These are phyloP conservation scores for Verbena officinalis DNA, from an alignment of 257 asterid species.

Conservation along the genomic window DNA sequence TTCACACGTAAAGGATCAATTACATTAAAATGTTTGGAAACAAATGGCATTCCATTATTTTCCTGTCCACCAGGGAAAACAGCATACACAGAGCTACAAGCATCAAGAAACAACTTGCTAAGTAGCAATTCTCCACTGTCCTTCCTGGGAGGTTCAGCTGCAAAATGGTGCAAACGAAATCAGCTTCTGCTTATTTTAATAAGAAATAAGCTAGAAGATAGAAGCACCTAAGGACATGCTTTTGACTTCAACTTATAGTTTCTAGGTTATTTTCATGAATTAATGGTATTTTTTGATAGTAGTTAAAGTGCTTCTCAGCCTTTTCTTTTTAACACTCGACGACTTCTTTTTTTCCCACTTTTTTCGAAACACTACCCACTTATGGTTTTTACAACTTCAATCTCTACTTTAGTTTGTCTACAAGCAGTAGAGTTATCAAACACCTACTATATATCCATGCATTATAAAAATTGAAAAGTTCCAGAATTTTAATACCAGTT, in stretches of 20 bases:
- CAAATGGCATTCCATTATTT: conserved; percentile 81
- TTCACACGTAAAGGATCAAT: conserved; percentile 96
- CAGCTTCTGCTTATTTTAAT: too few species aligned
- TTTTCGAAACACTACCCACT: too few species aligned
- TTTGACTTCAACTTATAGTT: too few species aligned
- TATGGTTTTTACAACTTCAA: too few species aligned
- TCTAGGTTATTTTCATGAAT: too few species aligned
- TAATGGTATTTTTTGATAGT: too few species aligned
- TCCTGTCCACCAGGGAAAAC: conserved; percentile 91
- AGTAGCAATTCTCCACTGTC: conserved; percentile 86
- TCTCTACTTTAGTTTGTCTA: too few species aligned
- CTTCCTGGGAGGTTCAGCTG: conserved; percentile 92
- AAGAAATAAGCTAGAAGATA: too few species aligned
- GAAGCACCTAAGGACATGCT: not conserved
- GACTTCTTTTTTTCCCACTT: too few species aligned
- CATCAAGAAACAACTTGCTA: conserved; percentile 89
- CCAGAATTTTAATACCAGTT: conserved; percentile 57
- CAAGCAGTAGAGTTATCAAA: too few species aligned
- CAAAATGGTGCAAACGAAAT: conserved; percentile 17
- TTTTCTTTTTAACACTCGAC: too few species aligned
- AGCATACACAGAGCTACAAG: conserved; percentile 89
- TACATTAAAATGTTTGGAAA: conserved; percentile 89
- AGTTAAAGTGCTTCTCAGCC: too few species aligned
- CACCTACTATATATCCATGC: conserved; percentile 16
- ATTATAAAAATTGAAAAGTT: conserved; percentile 12